These are phyloP conservation scores for Dactylis glomerata DNA, from an alignment of 176 grass and related monocot species.

Conservation along the genomic window DNA sequence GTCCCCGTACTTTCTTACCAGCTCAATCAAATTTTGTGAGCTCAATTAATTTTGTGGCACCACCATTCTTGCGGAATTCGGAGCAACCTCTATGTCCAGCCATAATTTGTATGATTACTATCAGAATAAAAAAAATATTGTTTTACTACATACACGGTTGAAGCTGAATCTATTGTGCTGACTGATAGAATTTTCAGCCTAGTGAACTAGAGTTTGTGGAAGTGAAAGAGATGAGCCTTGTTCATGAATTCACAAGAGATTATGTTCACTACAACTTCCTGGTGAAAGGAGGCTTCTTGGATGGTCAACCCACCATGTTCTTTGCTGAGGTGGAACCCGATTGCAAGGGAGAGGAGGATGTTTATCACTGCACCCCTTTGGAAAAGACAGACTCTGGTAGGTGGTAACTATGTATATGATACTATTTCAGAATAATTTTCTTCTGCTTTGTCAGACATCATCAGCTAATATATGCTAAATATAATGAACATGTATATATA, in stretches of 20 bases:
- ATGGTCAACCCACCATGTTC: background rate
- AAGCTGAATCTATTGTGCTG: background rate
- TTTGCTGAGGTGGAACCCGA: background rate
- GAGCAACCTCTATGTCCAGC: background rate
- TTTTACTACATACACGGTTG: too few relatives aligned
- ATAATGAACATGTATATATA: background rate
- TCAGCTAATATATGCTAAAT: background rate
- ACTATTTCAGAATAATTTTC: background rate
- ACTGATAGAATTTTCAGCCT: background rate
- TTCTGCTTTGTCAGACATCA: background rate
- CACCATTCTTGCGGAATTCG: background rate
- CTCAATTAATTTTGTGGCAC: background rate
- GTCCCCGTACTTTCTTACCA: background rate
- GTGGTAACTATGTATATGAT: too few relatives aligned
- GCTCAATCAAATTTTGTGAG: background rate
- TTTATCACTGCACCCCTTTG: background rate
- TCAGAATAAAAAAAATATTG: too few relatives aligned
- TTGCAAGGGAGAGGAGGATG: background rate
- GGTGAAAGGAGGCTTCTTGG: background rate
- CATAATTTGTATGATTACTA: background rate
- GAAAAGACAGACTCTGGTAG: background rate
- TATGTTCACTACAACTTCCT: background rate
- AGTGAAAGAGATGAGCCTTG: background rate
- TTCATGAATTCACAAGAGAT: background rate
- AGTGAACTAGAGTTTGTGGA: background rate